Percentiles rank a stretch among this genome's conserved stretches.
Evolutionary conservation across 176 grass and related monocot genomes (phyloP).

Genomic region (Paspalum vaginatum): DNA sequence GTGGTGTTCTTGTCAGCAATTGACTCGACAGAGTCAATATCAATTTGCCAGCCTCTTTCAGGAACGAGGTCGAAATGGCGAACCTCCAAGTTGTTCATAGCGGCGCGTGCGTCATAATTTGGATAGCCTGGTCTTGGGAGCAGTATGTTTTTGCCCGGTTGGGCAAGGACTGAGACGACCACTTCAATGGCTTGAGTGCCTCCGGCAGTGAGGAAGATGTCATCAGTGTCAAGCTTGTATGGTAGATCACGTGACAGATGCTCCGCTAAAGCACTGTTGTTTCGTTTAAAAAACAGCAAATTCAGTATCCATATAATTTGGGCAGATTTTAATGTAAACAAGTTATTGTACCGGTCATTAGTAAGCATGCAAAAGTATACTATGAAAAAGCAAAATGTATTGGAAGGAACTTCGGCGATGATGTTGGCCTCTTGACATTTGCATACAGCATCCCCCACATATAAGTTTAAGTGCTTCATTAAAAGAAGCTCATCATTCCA

Average conservation of each 20-base stretch:
- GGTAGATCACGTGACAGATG: slow-evolving; percentile 54
- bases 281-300: neutral
- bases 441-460: no score
- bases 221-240: slow-evolving; percentile 41
- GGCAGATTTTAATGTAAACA: neutral
- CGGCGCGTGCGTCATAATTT: slow-evolving; percentile 39
- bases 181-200: slow-evolving; percentile 71
- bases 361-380: neutral
- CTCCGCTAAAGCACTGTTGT: slow-evolving; percentile 47
- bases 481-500: no score
- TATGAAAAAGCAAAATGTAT: neutral
- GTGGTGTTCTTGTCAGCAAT: slow-evolving; percentile 65
- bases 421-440: neutral
- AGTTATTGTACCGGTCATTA: neutral
- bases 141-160: slow-evolving; percentile 58
- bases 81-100: slow-evolving; percentile 39
- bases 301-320: neutral
- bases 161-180: slow-evolving; percentile 39
- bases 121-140: slow-evolving; percentile 62
- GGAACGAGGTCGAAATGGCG: slow-evolving; percentile 57
- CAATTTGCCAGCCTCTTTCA: slow-evolving; percentile 59
- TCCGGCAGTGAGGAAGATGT: slow-evolving; percentile 66
- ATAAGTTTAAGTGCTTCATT: no score
- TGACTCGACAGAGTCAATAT: slow-evolving; percentile 48
- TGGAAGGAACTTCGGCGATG: neutral